Conservation (phyloP, 2,329 filamentous ascomycete species). For the Cryphonectria carpinicola region DNA sequence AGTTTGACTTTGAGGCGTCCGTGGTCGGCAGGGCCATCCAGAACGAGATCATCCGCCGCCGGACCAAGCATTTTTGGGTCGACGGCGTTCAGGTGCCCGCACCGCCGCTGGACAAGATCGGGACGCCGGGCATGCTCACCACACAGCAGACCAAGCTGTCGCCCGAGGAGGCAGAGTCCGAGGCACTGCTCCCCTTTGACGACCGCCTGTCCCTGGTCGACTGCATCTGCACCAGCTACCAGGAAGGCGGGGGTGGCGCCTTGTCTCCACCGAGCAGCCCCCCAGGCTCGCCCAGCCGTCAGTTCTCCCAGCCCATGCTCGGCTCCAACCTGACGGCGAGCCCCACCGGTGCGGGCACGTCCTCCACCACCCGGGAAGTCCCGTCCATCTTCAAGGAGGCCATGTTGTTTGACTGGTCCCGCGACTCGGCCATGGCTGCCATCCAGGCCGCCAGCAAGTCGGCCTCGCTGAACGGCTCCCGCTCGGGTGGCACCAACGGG, state of each 20-base stretch:
- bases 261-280: slow-evolving; percentile 71
- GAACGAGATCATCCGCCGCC: slow-evolving; percentile 75
- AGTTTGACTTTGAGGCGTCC: slow-evolving; percentile 75
- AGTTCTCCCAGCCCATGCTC: slow-evolving; percentile 64
- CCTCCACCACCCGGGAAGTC: slow-evolving; percentile 56
- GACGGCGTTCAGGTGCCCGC: slow-evolving; percentile 74
- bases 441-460: slow-evolving; percentile 72
- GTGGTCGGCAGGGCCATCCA: slow-evolving; percentile 71
- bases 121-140: slow-evolving; percentile 51
- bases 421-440: slow-evolving; percentile 70
- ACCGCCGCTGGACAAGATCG: slow-evolving; percentile 64
- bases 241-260: slow-evolving; percentile 49
- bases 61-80: slow-evolving; percentile 78
- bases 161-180: slow-evolving; percentile 59
- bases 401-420: slow-evolving; percentile 80
- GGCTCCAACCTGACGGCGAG: slow-evolving; percentile 49
- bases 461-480: slow-evolving; percentile 76
- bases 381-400: slow-evolving; percentile 71
- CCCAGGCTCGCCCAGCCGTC: slow-evolving; percentile 68
- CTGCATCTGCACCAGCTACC: slow-evolving; percentile 73
- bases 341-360: slow-evolving; percentile 30
- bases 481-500: slow-evolving; percentile 63
- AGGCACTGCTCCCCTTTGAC: slow-evolving; percentile 75
- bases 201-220: slow-evolving; percentile 73
- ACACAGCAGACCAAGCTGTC: slow-evolving; percentile 51